Percentiles rank a stretch among this genome's conserved stretches.
These are phyloP conservation scores for Tylopilus orsonianus DNA, from an alignment of 1,284 basidiomycete species.

Conservation along the genomic window DNA sequence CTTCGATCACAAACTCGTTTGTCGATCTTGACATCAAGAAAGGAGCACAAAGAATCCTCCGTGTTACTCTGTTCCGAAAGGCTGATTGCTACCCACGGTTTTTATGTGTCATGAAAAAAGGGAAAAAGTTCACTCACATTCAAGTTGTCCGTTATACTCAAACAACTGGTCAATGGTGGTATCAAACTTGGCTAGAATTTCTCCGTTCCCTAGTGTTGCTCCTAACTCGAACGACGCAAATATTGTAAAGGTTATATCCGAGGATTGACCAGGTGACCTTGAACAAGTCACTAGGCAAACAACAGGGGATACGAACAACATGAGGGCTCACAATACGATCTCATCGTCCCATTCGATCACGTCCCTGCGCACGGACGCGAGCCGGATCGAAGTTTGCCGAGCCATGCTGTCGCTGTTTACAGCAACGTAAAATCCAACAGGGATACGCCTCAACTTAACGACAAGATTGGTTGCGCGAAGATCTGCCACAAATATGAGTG, in stretches of 20 bases:
- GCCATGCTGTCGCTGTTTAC: background rate
- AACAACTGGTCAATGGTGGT: background rate
- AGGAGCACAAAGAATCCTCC: background rate
- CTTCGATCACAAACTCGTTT: background rate
- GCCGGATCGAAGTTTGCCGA: background rate
- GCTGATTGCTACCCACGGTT: background rate
- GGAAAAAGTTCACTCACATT: background rate
- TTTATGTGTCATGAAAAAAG: background rate
- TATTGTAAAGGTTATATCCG: background rate
- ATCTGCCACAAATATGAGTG: background rate
- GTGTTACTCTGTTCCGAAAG: background rate
- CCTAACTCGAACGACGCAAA: constrained; percentile 2
- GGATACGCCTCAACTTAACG: background rate
- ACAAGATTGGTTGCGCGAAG: background rate
- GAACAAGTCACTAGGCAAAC: background rate
- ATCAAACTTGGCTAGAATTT: background rate
- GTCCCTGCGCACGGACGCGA: background rate
- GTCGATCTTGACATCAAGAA: background rate
- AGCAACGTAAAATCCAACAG: constrained; percentile 1
- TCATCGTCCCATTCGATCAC: constrained; percentile 1
- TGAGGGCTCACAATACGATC: background rate
- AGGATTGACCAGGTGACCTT: constrained; percentile 2
- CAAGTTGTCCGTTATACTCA: background rate
- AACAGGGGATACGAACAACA: background rate
- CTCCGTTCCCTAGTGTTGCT: background rate